Evolutionary conservation across 73 alveolate species (phyloP).

Genomic region (Stentor roeselii): DNA sequence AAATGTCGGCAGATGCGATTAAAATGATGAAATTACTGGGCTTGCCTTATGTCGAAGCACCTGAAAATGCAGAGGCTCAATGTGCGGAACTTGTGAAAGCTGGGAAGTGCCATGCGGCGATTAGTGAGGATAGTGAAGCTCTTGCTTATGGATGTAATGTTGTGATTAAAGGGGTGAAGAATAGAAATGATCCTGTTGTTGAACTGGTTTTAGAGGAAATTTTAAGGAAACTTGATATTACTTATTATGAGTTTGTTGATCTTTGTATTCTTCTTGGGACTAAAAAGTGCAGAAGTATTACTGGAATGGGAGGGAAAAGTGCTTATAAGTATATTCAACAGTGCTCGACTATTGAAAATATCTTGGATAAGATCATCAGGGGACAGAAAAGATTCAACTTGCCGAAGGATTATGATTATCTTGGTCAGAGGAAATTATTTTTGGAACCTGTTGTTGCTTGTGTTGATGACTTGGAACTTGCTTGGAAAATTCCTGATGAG

Average conservation of each 20-base stretch:
- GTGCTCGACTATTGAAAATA: conserved; percentile 73
- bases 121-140: conserved; percentile 91
- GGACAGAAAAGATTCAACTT: conserved; percentile 44
- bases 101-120: conserved; percentile 70
- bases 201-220: conserved; percentile 68
- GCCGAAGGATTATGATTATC: conserved; percentile 51
- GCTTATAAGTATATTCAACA: conserved; percentile 77
- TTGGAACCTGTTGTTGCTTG: conserved; percentile 69
- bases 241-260: conserved; percentile 81
- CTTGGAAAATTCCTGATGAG: conserved; percentile 75
- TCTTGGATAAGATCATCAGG: conserved; percentile 63
- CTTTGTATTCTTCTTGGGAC: conserved; percentile 88
- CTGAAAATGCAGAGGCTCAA: conserved; percentile 91
- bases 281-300: conserved; percentile 71
- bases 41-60: conserved; percentile 81
- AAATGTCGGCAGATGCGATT: conserved; percentile 90
- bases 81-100: conserved; percentile 73
- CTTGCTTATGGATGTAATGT: conserved; percentile 81
- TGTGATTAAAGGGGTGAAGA: conserved; percentile 78
- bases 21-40: conserved; percentile 71
- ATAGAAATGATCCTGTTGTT: conserved; percentile 77
- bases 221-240: conserved; percentile 66
- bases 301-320: conserved; percentile 83
- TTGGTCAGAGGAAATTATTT: conserved; percentile 66
- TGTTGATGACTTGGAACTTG: conserved; percentile 40